Evolutionary conservation across 2,329 filamentous ascomycete genomes (phyloP), one percentile per base, ranked within the genome.

Genomic region (Ophiostoma quercus): DNA sequence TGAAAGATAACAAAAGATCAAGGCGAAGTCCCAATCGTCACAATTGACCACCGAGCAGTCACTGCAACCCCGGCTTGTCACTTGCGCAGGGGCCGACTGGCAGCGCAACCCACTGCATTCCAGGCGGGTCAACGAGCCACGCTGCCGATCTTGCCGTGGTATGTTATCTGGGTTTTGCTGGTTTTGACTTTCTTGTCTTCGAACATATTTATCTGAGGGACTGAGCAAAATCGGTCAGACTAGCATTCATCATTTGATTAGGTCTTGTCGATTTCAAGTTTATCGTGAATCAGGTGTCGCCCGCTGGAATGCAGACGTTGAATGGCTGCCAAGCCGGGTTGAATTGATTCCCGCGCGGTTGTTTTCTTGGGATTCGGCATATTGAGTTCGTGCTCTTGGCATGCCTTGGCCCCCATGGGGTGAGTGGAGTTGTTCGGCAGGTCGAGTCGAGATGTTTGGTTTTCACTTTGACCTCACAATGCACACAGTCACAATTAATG

Each of bases 371-470:
- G 51, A 57, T 22, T 25, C 51, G 51, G 51, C 51, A 57, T 25
- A 57, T 57, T 9, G 8, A 57, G 51, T 57, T n/a, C n/a, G 25
- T 16, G 12, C 51, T 57, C 51, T 57, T 57, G 51, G 51, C 51
- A 9, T 57, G 6, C n/a, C 51, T 57, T 57, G 51, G 51, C 51
- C 51, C 47, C 51, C 51, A 57, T 57, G 51, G 51, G 51, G 51
- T 25, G n/a, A 4, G n/a, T 57, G 51, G 51, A 25, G 51, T 25
- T 57, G 51, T 1, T 5, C 4, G n/a, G 25, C 11, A 11, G 7
- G 6, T 47, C 7, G 43, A n/a, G 43, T 47, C 43, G 43, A n/a
- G 43, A 47, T 47, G 43, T 7, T 47, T 47, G 7, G 5, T 2
- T 47, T 47, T n/a, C 16, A 7, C 25, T 29, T 29, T 29, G 25